Percentiles rank a stretch among this genome's conserved stretches.
Evolutionary conservation across 192 early-diverging fungal genomes (phyloP).

Genomic region (Podila epigama): DNA sequence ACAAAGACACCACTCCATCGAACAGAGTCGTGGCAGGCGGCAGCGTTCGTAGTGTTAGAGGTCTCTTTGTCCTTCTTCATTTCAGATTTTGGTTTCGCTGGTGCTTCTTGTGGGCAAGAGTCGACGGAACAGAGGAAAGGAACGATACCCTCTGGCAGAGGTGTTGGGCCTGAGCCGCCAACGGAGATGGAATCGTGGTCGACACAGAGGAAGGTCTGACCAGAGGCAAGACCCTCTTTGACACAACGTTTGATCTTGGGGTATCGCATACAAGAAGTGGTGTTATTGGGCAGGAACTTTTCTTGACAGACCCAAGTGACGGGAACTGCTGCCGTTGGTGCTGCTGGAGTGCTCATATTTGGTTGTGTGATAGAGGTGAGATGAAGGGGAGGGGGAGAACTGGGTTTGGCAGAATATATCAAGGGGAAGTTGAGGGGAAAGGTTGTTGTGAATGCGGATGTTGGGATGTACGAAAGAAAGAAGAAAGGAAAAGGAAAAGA

Average conservation of each 20-base stretch:
- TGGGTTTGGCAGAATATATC: background rate
- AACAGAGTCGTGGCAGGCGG: background rate
- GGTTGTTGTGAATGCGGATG: background rate
- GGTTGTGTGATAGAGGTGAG: background rate
- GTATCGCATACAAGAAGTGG: conserved; percentile 29
- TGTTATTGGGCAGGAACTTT: conserved; percentile 15
- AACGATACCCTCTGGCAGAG: conserved; percentile 10
- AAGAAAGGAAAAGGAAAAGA: background rate
- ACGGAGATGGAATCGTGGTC: conserved; percentile 12
- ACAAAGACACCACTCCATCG: conserved; percentile 4
- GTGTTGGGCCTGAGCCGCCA: conserved; percentile 13
- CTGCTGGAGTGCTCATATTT: conserved; percentile 8
- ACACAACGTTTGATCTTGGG: conserved; percentile 23
- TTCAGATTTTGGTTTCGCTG: background rate
- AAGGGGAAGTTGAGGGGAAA: background rate
- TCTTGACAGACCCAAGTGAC: conserved; percentile 23
- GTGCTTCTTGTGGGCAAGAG: conserved; percentile 20
- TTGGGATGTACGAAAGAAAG: background rate
- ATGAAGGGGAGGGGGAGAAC: background rate
- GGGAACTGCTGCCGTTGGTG: background rate
- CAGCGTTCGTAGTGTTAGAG: background rate
- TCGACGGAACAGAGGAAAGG: conserved; percentile 7
- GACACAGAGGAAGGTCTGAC: conserved; percentile 24
- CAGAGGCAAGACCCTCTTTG: conserved; percentile 1
- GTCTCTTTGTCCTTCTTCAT: background rate